Evolutionary conservation across 352 stramenopile species (phyloP).

Genomic region (Globisporangium lucens): DNA sequence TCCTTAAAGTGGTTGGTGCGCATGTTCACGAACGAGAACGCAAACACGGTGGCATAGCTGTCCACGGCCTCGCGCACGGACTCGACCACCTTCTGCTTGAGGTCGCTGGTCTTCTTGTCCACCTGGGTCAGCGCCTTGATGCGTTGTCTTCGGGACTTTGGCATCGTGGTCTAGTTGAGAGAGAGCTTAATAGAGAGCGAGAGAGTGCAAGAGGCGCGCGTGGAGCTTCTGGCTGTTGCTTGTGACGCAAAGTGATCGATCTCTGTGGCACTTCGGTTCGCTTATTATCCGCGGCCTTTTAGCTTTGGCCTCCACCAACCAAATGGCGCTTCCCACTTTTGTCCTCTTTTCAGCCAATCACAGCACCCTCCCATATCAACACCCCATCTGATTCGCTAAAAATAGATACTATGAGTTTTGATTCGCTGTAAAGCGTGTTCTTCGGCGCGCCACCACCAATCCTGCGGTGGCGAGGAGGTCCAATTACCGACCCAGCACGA

Average conservation of each 20-base stretch:
- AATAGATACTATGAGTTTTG: not conserved
- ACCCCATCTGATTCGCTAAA: constrained; percentile 20
- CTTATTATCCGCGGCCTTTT: constrained; percentile 17
- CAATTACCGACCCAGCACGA: constrained; percentile 19
- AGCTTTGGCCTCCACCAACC: constrained; percentile 39
- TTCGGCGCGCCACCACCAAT: constrained; percentile 43
- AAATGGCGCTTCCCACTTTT: constrained; percentile 27
- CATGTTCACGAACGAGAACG: constrained; percentile 99
- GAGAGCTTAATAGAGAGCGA: not conserved
- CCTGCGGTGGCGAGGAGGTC: constrained; percentile 16
- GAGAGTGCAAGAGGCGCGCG: not conserved
- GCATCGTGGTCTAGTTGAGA: constrained; percentile 41
- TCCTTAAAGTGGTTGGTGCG: constrained; percentile 98
- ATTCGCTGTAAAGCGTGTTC: constrained; percentile 44
- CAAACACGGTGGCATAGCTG: constrained; percentile 90
- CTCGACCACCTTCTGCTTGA: constrained; percentile 95
- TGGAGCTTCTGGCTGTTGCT: constrained; percentile 5
- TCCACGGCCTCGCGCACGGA: constrained; percentile 93
- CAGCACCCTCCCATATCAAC: not conserved
- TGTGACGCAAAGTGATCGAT: constrained; percentile 15
- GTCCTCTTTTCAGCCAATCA: constrained; percentile 44
- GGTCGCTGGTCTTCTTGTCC: constrained; percentile 95
- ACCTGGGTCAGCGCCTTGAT: constrained; percentile 93
- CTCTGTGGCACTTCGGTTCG: constrained; percentile 17
- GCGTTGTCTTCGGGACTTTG: constrained; percentile 85